Conservation (phyloP, 2,329 filamentous ascomycete species). For the Aspergillus tubingensis region DNA sequence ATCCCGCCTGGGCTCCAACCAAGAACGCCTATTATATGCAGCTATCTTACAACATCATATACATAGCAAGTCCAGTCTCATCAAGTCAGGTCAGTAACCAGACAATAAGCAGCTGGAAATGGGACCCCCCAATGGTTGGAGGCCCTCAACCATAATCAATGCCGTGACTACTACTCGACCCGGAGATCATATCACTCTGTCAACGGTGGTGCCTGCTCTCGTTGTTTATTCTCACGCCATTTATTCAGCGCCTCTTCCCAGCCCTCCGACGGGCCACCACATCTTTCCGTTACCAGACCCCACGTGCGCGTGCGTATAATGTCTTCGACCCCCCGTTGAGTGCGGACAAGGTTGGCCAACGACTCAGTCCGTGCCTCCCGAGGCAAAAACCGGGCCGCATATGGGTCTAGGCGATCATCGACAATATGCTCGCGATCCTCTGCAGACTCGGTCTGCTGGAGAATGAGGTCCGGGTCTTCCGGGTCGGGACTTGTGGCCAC, state of each 20-base stretch:
- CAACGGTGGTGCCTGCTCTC: conserved; percentile 9
- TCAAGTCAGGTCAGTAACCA: neutral
- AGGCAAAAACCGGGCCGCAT: conserved; percentile 78
- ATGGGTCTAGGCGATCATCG: conserved; percentile 83
- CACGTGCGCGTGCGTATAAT: conserved; percentile 80
- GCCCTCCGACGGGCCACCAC: conserved; percentile 58
- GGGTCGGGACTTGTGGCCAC: conserved; percentile 88
- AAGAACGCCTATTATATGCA: conserved; percentile 16
- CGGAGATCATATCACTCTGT: neutral
- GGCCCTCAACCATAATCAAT: neutral
- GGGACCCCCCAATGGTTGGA: neutral
- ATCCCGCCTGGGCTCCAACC: neutral
- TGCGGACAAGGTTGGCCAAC: conserved; percentile 69
- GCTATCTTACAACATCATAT: conserved; percentile 17
- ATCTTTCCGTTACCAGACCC: conserved; percentile 74
- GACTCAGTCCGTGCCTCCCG: conserved; percentile 76
- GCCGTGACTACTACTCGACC: neutral
- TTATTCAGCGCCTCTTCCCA: conserved; percentile 67
- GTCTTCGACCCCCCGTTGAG: conserved; percentile 72
- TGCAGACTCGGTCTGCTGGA: conserved; percentile 70
- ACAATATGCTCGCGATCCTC: conserved; percentile 72
- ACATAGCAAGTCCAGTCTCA: conserved; percentile 1
- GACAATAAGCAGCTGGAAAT: neutral
- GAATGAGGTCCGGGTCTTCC: conserved; percentile 74
- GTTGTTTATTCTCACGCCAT: conserved; percentile 56